phyloP scores from a whole-genome alignment of 345 rosid species.

The Jatropha curcas region DNA sequence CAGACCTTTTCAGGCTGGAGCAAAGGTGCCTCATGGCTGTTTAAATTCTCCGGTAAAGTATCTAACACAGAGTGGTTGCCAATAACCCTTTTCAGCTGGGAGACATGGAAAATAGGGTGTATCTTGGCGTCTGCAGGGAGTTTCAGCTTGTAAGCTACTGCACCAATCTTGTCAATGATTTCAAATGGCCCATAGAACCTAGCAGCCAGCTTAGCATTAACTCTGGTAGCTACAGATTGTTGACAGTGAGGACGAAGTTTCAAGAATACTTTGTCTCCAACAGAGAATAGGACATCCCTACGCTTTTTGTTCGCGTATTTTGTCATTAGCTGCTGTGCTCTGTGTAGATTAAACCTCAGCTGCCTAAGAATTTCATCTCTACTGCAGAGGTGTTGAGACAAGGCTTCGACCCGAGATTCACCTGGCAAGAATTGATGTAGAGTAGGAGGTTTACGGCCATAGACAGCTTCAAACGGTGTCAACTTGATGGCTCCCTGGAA shows the following conservation, averaged over 20 bases:
- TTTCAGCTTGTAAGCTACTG: background rate
- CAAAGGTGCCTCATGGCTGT: background rate
- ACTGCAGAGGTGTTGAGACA: background rate
- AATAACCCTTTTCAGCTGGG: background rate
- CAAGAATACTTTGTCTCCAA: background rate
- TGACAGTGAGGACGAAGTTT: no score
- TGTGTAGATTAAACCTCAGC: background rate
- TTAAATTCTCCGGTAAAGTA: background rate
- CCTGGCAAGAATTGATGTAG: background rate
- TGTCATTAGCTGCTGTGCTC: background rate
- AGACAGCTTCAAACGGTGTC: background rate
- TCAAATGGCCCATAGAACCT: background rate
- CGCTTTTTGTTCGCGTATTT: background rate
- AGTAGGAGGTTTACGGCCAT: background rate
- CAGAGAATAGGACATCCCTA: background rate
- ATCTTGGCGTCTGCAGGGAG: background rate
- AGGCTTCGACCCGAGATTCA: background rate
- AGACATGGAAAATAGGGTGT: background rate
- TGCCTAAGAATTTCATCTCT: background rate
- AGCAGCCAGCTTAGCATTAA: background rate
- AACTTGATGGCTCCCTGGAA: background rate
- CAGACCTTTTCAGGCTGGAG: background rate
- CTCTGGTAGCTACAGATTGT: background rate
- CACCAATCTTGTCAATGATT: background rate
- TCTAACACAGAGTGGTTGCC: background rate